Evolutionary conservation across 257 asterid species (phyloP), one percentile per base, ranked within the genome.

Genomic region (Ligustrum vulgare): DNA sequence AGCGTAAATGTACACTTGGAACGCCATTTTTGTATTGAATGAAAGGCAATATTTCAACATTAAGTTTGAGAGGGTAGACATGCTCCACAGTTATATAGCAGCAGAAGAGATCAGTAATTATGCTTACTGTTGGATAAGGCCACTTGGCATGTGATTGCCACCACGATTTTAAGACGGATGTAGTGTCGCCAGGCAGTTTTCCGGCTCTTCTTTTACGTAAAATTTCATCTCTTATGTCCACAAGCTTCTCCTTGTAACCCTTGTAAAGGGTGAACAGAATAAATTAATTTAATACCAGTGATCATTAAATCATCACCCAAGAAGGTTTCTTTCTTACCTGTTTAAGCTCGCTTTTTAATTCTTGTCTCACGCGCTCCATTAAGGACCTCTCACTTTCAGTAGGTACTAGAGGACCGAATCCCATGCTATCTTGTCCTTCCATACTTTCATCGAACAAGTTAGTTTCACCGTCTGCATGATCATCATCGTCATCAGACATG

Each of bases 341-440:
- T 87, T 95, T 95, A 66, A 95, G 97, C 75, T 95, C 99, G 22
- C 91, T 98, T 77, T 95, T 95, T 22, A 95, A 79, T 84, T 95
- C 99, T 83, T 83, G 97, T 81, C 99, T 84, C 72, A 95, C 99
- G 2, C 99, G 95, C 85, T 95, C 99, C 99, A 95, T 95, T 80
- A 95, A 85, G 69, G 99, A 93, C 81, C 98, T 87, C 80, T 94
- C 98, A 45, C 90, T 88, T 84, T 95, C 99, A 33, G 88, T 95
- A 49, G 96, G 98, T 20, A 90, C 94, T 34, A 91, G 84, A 70
- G 98, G 96, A 70, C 99, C 99, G 34, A 95, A 95, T 74, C 99
- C 99, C 97, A 95, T 90, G 84, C 79, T 87, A 83, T 92, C 99
- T 49, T 83, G 74, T 37, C 92, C 96, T 37, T 94, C 99, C 20